A percentile compares a stretch with the other conserved stretches of the same genome.
Evolutionary conservation across 306 rosid genomes (phyloP).

Genomic region (Trichosanthes cucumerina): DNA sequence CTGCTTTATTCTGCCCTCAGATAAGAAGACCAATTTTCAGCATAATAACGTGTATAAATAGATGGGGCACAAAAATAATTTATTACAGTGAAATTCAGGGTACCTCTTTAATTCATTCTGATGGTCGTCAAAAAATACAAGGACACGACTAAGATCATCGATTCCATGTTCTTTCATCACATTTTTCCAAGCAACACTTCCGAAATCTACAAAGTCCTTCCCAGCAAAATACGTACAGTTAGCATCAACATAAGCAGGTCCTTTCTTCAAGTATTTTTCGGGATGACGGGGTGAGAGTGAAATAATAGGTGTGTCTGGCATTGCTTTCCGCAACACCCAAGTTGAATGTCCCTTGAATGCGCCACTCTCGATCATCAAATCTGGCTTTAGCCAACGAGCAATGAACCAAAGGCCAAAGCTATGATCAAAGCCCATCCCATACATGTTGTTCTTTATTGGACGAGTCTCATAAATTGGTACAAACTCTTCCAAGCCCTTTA

Average conservation of each 20-base stretch:
- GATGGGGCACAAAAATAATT: constrained; percentile 2
- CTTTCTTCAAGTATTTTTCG: constrained; percentile 84
- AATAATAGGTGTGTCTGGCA: constrained; percentile 66
- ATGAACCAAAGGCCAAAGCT: constrained; percentile 99
- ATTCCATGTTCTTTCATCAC: constrained; percentile 59
- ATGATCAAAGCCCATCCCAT: constrained; percentile 98
- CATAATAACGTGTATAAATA: constrained; percentile 3
- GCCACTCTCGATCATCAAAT: constrained; percentile 94
- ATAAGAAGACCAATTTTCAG: constrained; percentile 19
- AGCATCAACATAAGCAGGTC: constrained; percentile 91
- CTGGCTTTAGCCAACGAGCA: constrained; percentile 80
- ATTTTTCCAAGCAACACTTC: constrained; percentile 68
- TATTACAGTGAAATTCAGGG: constrained; percentile 9
- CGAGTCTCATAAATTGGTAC: constrained; percentile 82
- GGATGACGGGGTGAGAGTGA: constrained; percentile 95
- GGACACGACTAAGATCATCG: constrained; percentile 57
- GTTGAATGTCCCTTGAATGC: constrained; percentile 99
- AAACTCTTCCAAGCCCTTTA: constrained; percentile 78
- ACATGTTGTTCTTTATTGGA: constrained; percentile 80
- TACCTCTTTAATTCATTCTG: constrained; percentile 95
- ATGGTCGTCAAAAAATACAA: constrained; percentile 90
- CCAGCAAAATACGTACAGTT: constrained; percentile 94
- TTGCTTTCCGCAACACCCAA: constrained; percentile 95
- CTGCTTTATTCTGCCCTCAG: constrained; percentile 55
- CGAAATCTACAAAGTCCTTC: constrained; percentile 91